A percentile compares a stretch with the other conserved stretches of the same genome.
These are phyloP conservation scores for Epichloe coenophiala DNA, from an alignment of 2,329 filamentous ascomycete species.

Conservation along the genomic window DNA sequence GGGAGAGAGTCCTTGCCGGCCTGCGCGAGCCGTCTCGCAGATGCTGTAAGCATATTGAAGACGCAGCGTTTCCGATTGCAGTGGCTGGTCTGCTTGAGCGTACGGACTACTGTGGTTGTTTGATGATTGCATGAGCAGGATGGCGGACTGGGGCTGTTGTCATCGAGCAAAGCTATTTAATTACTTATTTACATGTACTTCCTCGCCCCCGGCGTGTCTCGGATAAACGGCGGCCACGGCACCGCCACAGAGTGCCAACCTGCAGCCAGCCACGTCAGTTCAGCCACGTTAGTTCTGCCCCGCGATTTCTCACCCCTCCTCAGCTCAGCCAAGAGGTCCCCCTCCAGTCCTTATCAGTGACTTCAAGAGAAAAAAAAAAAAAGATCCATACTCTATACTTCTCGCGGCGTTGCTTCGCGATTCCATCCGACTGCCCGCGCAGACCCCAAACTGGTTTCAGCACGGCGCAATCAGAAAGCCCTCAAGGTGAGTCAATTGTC, in stretches of 20 bases:
- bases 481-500: conserved; percentile 5
- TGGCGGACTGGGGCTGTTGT: background rate
- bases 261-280: background rate
- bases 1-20: conserved; percentile 15
- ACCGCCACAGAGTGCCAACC: background rate
- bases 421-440: conserved; percentile 8
- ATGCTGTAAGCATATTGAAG: conserved; percentile 21
- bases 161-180: background rate
- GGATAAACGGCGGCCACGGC: background rate
- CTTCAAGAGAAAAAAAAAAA: conserved; percentile 9
- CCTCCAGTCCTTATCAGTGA: conserved; percentile 11
- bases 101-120: background rate
- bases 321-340: background rate
- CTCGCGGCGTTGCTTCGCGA: background rate
- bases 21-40: conserved; percentile 21
- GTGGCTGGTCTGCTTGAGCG: background rate
- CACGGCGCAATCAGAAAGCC: conserved; percentile 3
- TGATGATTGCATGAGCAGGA: background rate
- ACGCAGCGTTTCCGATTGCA: too few species aligned
- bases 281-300: conserved; percentile 12
- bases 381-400: background rate
- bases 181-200: too few species aligned
- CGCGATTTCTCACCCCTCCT: conserved; percentile 23
- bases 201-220: background rate
- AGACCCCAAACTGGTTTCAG: conserved; percentile 1